phyloP scores from a whole-genome alignment of 345 rosid species.

The Mangifera indica region DNA sequence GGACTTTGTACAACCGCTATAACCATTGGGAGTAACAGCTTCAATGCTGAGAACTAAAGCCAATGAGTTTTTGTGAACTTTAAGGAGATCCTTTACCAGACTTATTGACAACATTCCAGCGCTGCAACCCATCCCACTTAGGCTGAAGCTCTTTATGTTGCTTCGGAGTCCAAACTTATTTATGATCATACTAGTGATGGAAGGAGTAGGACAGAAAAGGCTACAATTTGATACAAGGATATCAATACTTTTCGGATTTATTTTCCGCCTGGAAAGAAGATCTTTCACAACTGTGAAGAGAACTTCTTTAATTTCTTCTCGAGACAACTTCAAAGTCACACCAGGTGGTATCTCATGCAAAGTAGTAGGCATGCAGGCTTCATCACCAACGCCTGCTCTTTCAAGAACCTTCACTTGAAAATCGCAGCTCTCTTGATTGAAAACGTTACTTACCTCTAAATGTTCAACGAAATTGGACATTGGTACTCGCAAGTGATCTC shows the following conservation, averaged over 20 bases:
- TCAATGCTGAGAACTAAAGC: constrained; percentile 59
- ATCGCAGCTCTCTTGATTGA: constrained; percentile 35
- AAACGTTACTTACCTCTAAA: constrained; percentile 14
- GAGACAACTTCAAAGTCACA: constrained; percentile 25
- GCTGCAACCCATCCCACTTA: constrained; percentile 68
- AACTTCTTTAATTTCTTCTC: constrained; percentile 45
- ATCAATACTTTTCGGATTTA: constrained; percentile 54
- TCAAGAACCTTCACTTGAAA: constrained; percentile 48
- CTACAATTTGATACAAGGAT: constrained; percentile 70
- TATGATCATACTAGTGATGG: constrained; percentile 49
- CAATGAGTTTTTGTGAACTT: constrained; percentile 46
- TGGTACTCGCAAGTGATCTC: constrained; percentile 39
- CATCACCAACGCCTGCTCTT: constrained; percentile 60
- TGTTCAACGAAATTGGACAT: constrained; percentile 43
- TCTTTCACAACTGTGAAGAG: constrained; percentile 45
- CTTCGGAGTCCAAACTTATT: constrained; percentile 51
- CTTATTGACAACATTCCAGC: constrained; percentile 55
- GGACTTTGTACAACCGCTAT: constrained; percentile 42
- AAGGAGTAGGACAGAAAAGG: constrained; percentile 67
- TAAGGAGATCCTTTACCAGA: constrained; percentile 51
- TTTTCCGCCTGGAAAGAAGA: constrained; percentile 46
- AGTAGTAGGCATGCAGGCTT: constrained; percentile 41
- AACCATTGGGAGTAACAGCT: constrained; percentile 49
- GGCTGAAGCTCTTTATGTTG: constrained; percentile 50
- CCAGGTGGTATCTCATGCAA: constrained; percentile 45